These are phyloP conservation scores for Aspergillus fischeri DNA, from an alignment of 2,329 filamentous ascomycete genomes.

Conservation along the genomic window DNA sequence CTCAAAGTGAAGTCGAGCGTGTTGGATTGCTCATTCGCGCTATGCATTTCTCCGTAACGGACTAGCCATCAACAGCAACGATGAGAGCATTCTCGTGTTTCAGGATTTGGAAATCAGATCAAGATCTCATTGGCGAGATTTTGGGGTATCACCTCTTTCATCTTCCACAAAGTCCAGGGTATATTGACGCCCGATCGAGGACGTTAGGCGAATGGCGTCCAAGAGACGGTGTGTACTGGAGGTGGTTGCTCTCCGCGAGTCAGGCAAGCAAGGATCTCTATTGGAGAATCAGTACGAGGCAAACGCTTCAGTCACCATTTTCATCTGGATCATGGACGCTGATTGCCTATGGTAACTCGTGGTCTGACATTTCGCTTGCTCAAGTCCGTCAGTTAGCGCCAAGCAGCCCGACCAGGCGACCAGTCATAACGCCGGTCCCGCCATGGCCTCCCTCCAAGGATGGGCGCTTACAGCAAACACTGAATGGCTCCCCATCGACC, in stretches of 20 bases:
- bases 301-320: neutral
- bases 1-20: neutral
- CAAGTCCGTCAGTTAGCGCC: neutral
- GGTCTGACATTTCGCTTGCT: neutral
- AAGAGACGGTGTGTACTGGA: neutral
- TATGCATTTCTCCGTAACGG: neutral
- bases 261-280: neutral
- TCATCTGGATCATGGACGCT: neutral
- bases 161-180: neutral
- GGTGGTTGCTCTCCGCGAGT: neutral
- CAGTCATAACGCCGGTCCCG: neutral
- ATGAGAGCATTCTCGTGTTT: neutral
- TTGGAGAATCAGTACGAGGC: neutral
- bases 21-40: neutral
- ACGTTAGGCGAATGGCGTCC: neutral
- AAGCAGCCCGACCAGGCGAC: neutral
- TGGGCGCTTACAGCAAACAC: neutral
- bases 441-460: neutral
- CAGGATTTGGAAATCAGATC: neutral
- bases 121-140: neutral
- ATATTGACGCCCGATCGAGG: neutral
- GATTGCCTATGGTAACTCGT: neutral
- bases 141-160: neutral
- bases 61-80: neutral
- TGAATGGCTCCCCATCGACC: neutral